These are phyloP conservation scores for Heterobasidion occidentale DNA, from an alignment of 1,284 basidiomycete genomes.

Conservation along the genomic window DNA sequence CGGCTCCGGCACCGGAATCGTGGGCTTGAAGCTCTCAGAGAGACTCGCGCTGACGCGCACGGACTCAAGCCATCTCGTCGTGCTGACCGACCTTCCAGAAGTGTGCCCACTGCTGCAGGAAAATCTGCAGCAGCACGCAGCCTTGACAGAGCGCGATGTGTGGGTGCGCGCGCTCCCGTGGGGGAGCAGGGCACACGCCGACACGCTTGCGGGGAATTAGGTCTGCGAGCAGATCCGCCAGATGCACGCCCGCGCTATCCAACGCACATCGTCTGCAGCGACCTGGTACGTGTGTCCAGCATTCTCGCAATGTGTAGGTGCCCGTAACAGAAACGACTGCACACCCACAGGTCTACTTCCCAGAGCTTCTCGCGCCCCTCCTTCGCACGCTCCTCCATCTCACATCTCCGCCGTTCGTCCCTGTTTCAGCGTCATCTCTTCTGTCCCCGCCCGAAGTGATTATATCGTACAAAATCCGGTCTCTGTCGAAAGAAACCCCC, in stretches of 20 bases:
- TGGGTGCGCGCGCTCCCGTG: slow-evolving; percentile 54
- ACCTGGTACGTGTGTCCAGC: slow-evolving; percentile 40
- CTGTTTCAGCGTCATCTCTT: not conserved
- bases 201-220: slow-evolving; percentile 31
- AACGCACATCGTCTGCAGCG: slow-evolving; percentile 68
- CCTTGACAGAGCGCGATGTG: slow-evolving; percentile 10
- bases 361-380: slow-evolving; percentile 62
- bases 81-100: slow-evolving; percentile 67
- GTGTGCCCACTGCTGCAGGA: slow-evolving; percentile 52
- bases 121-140: slow-evolving; percentile 34
- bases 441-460: slow-evolving; percentile 25
- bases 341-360: slow-evolving; percentile 59
- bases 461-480: slow-evolving; percentile 74
- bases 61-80: slow-evolving; percentile 27
- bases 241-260: slow-evolving; percentile 19
- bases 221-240: not conserved
- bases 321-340: slow-evolving; percentile 2
- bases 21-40: slow-evolving; percentile 41
- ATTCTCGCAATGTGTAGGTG: not conserved
- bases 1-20: slow-evolving; percentile 65
- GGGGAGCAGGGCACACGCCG: slow-evolving; percentile 43
- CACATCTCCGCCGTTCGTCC: slow-evolving; percentile 41
- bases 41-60: slow-evolving; percentile 9
- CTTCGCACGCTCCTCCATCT: slow-evolving; percentile 61
- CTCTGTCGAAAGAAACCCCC: slow-evolving; percentile 64